These are phyloP conservation scores for Tolypocladium pustulatum DNA, from an alignment of 2,329 filamentous ascomycete species.

Conservation along the genomic window DNA sequence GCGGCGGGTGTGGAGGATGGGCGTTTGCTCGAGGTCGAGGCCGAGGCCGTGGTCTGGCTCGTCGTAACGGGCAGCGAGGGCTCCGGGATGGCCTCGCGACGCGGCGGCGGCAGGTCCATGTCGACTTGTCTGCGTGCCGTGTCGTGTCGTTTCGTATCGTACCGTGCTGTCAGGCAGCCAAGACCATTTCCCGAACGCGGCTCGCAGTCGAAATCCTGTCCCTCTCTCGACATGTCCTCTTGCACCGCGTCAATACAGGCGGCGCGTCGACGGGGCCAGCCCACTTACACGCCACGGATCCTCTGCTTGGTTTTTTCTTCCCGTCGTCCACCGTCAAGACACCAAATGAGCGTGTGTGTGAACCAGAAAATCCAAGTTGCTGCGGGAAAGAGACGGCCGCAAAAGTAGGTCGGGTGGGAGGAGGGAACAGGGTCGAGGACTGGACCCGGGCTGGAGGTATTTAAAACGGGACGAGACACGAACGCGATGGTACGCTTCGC, in stretches of 20 bases:
- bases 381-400: not conserved
- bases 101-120: slow-evolving; percentile 31
- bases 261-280: not conserved
- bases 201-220: not conserved
- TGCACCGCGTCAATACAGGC: not conserved
- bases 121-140: slow-evolving; percentile 1
- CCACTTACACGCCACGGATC: not conserved
- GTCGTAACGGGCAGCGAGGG: slow-evolving; percentile 21
- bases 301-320: no score
- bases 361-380: not conserved
- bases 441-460: slow-evolving; percentile 6
- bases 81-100: slow-evolving; percentile 10
- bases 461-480: slow-evolving; percentile 10
- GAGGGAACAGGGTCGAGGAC: slow-evolving; percentile 1
- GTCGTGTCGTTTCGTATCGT: not conserved
- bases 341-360: not conserved
- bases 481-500: slow-evolving; percentile 10
- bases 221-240: not conserved
- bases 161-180: not conserved
- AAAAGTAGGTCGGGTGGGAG: slow-evolving; percentile 2
- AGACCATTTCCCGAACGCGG: not conserved
- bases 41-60: slow-evolving; percentile 5
- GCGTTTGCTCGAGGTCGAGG: not conserved
- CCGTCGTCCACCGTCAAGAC: not conserved
- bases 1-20: slow-evolving; percentile 14